Base-by-base conservation (phyloP, 768 basidiomycete species). In the Russula ochroleuca region DNA sequence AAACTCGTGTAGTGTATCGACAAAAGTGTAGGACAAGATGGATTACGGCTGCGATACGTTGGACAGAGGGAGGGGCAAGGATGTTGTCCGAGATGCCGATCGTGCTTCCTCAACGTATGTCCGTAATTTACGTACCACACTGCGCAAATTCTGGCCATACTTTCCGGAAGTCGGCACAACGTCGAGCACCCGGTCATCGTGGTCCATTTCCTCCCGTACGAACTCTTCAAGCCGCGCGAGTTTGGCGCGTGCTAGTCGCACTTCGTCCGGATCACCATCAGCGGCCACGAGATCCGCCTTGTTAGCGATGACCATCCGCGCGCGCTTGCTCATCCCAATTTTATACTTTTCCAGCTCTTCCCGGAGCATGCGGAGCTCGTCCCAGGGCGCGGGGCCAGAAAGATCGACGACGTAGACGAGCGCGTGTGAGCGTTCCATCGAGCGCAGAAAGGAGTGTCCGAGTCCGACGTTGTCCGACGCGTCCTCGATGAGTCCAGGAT, bases 361-460 rank as follows among this genome's bases (percentile, higher is more conserved):
- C 23, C 81, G 78, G 14, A 98, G 78, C 13, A 88, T 79, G 5
- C 75, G 70, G 28, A 98, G 78, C 57, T 94, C 93, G 15, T 87
- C 83, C 83, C 87, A 89, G 0, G 95, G 94, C 23, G 81, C 80
- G 1, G 85, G 79, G 1, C 79, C 78, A 3, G 88, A 85, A 7
- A 99, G 77, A 73, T 98, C 97, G 37, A 99, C 88, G 57, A 98
- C 94, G 72, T 96, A 98, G 3, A 85, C 90, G 7, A 98, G 83
- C 8, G 90, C 92, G 35, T 87, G 84, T 14, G 93, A 93, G 6
- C 97, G 86, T 71, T 98, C 95, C 74, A 98, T 92, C 1, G 92
- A 88, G 14, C 94, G 85, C 33, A 99, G 75, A 79, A 98, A 98
- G 1, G 90, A 88, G 74, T 98, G 94, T 0, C 96, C 97, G 2